Base-by-base conservation (phyloP, 306 rosid genomes). In the Abrus pulchellus region DNA sequence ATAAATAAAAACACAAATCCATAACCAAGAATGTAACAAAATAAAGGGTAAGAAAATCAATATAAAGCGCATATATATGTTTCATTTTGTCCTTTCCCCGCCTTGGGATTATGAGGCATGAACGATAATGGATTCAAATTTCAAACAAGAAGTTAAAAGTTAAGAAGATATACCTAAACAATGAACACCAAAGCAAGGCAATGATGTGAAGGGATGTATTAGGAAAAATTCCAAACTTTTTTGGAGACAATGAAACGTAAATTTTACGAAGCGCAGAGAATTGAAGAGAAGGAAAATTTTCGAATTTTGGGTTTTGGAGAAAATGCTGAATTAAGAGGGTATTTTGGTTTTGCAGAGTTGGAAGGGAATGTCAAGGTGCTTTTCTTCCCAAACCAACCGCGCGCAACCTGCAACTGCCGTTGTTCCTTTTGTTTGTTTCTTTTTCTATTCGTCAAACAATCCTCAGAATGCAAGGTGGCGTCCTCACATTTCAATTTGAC, bases 81-180 rank as follows among this genome's bases (percentile, higher is more conserved):
- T 74, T 6, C 9, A 5, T 68, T 55, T 44, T 38, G 56, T 67
- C 9, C 6, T 7, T 30, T 33, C 4, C 41, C 12, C 41, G 6
- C 29, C 27, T 40, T 64, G 34, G 13, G 29, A 60, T 1, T 67
- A 41, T 20, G 10, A 45, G 44, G 74, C 56, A 81, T 29, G 13
- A 3, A 54, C 44, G 33, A 2, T 52, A 34, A 74, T 34, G 14
- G 34, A 80, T 57, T 63, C 5, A 76, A 55, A 69, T 12, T 40
- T 65, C 20, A 20, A 20, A 20, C 20, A 52, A 50, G 63, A 83
- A 74, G 61, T 48, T 65, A 67, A 76, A 72, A 5, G 50, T 20
- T 20, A 20, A 45, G 75, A 83, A 75, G 57, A 7, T 76, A 84
- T 79, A 92, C 93, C 94, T 92, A 76, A 71, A 72, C 11, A 84